A percentile compares a stretch with the other conserved stretches of the same genome.
Conservation (phyloP, 1,284 basidiomycete genomes). For the Irpex rosettiformis region DNA sequence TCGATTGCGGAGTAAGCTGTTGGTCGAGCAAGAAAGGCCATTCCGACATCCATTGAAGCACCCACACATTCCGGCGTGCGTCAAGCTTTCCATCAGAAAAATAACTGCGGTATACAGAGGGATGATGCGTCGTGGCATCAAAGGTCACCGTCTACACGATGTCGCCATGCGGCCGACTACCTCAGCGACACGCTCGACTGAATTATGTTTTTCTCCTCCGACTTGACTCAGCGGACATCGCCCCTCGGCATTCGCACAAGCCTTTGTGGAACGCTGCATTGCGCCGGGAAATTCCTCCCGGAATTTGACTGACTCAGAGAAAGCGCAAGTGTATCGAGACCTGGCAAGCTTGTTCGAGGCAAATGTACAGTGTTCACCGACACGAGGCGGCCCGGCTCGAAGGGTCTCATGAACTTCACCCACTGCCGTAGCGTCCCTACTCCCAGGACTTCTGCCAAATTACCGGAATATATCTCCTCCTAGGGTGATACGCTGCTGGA, state of each 20-base stretch:
- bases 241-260: neutral
- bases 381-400: neutral
- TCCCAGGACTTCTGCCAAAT: neutral
- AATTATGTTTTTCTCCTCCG: neutral
- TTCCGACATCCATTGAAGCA: neutral
- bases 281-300: neutral
- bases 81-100: conserved; percentile 1
- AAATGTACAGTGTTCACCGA: neutral
- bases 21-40: neutral
- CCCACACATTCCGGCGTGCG: neutral
- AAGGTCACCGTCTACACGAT: neutral
- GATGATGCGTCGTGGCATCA: neutral
- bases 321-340: neutral
- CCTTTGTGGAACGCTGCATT: neutral
- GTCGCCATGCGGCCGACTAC: neutral
- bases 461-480: neutral
- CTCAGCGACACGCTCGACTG: conserved; percentile 3
- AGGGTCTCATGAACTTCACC: neutral
- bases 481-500: neutral
- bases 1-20: neutral
- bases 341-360: neutral
- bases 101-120: neutral
- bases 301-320: neutral
- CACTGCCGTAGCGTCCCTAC: neutral
- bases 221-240: neutral